phyloP scores from a whole-genome alignment of 805 yeast species.

The Pichia rugopelliculosa region DNA sequence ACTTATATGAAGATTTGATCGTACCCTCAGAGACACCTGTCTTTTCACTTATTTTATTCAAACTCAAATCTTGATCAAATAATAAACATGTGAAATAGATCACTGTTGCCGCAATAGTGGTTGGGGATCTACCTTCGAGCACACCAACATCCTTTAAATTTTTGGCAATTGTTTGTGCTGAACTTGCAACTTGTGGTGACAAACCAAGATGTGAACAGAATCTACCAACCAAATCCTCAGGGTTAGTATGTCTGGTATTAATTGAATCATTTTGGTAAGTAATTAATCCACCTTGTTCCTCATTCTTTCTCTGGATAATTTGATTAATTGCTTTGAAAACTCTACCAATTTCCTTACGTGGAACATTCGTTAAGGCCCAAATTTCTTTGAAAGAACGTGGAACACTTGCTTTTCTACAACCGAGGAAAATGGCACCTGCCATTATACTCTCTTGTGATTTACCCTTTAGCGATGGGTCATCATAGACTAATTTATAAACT shows the following conservation, averaged over 20 bases:
- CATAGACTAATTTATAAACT: slow-evolving; percentile 85
- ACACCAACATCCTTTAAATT: slow-evolving; percentile 87
- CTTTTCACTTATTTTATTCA: slow-evolving; percentile 79
- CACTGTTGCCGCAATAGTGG: slow-evolving; percentile 95
- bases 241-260: slow-evolving; percentile 77
- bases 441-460: slow-evolving; percentile 88
- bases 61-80: slow-evolving; percentile 70
- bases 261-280: slow-evolving; percentile 42
- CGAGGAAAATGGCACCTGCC: slow-evolving; percentile 94
- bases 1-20: slow-evolving; percentile 83
- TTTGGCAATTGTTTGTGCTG: slow-evolving; percentile 89
- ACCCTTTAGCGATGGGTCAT: slow-evolving; percentile 78
- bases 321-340: slow-evolving; percentile 75
- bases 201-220: slow-evolving; percentile 94
- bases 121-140: slow-evolving; percentile 93
- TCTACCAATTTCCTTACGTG: slow-evolving; percentile 89
- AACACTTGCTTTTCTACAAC: slow-evolving; percentile 89
- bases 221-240: slow-evolving; percentile 91
- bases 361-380: slow-evolving; percentile 90
- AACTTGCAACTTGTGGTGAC: slow-evolving; percentile 74
- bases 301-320: slow-evolving; percentile 49
- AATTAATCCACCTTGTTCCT: slow-evolving; percentile 34
- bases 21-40: slow-evolving; percentile 98
- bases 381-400: slow-evolving; percentile 95
- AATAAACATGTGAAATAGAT: slow-evolving; percentile 89